A percentile compares a stretch with the other conserved stretches of the same genome.
Evolutionary conservation across 768 basidiomycete species (phyloP).

Genomic region (Termitomyces sp.): DNA sequence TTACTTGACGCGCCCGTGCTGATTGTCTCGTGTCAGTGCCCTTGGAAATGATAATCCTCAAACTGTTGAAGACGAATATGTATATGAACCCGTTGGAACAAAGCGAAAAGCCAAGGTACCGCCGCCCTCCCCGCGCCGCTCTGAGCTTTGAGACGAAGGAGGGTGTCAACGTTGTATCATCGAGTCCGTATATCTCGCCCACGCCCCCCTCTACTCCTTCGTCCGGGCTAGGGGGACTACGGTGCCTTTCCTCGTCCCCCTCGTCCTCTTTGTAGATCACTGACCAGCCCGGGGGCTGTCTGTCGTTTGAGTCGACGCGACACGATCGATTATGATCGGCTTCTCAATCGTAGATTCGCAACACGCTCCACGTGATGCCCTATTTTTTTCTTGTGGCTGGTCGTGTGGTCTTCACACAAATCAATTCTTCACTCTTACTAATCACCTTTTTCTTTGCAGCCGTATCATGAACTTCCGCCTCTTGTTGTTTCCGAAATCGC

Average conservation of each 20-base stretch:
- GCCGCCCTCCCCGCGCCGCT: constrained; percentile 77
- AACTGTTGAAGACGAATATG: constrained; percentile 72
- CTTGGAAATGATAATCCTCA: constrained; percentile 65
- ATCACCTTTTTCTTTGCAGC: constrained; percentile 19
- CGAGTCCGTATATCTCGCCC: constrained; percentile 67
- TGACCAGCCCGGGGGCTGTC: constrained; percentile 30
- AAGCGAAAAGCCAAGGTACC: constrained; percentile 91
- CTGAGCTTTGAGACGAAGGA: constrained; percentile 95
- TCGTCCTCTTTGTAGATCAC: constrained; percentile 42
- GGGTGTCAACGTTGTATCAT: constrained; percentile 50
- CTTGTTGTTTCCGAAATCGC: constrained; percentile 38
- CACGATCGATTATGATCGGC: constrained; percentile 21
- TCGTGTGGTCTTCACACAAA: constrained; percentile 24
- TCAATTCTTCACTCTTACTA: constrained; percentile 15
- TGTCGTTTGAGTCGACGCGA: constrained; percentile 3
- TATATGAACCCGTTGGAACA: constrained; percentile 62
- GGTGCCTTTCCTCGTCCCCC: constrained; percentile 74
- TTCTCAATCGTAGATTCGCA: constrained; percentile 18
- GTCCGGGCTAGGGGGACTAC: constrained; percentile 89
- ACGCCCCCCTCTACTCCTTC: constrained; percentile 59
- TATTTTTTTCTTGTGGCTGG: constrained; percentile 24
- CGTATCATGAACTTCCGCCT: constrained; percentile 43
- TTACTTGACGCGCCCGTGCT: neutral
- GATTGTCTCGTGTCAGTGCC: constrained; percentile 32
- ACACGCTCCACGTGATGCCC: constrained; percentile 36